Conservation (phyloP, 345 rosid genomes). For the Hevea brasiliensis region DNA sequence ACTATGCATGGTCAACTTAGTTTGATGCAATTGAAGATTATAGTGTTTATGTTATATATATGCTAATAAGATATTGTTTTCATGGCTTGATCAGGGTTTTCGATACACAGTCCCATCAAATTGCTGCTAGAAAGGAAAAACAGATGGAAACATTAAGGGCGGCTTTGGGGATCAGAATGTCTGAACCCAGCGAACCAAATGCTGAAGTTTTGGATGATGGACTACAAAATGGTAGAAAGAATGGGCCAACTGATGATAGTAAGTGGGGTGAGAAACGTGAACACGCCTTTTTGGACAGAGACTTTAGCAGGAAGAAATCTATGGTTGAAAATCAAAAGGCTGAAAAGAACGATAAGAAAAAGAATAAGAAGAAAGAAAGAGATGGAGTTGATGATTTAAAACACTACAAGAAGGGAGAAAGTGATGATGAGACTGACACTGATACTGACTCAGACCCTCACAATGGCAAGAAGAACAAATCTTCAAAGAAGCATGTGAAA, state of each 20-base stretch:
- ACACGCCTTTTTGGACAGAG: conserved; percentile 74
- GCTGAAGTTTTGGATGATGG: conserved; percentile 42
- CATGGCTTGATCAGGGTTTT: conserved; percentile 47
- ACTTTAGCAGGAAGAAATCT: conserved; percentile 42
- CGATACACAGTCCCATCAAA: conserved; percentile 83
- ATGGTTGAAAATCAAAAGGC: conserved; percentile 35
- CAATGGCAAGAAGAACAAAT: background rate
- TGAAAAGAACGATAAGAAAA: conserved; percentile 45
- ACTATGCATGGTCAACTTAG: too few species aligned
- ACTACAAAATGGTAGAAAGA: conserved; percentile 23
- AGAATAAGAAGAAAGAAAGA: conserved; percentile 35
- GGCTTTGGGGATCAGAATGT: conserved; percentile 66
- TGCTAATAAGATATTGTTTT: background rate
- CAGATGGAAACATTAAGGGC: conserved; percentile 85
- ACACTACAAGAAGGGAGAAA: conserved; percentile 34
- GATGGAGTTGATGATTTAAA: conserved; percentile 29
- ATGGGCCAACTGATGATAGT: conserved; percentile 21
- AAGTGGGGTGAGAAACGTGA: conserved; percentile 50
- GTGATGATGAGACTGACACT: conserved; percentile 32
- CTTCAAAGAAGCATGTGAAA: conserved; percentile 1
- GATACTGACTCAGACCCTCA: conserved; percentile 20
- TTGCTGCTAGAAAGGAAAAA: conserved; percentile 93
- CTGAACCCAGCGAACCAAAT: conserved; percentile 28
- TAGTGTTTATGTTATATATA: background rate
- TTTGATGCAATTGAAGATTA: background rate